Evolutionary conservation across 164 flowering plant genomes (phyloP), one percentile per base, ranked within the genome.

Genomic region (Nymphaea colorata): DNA sequence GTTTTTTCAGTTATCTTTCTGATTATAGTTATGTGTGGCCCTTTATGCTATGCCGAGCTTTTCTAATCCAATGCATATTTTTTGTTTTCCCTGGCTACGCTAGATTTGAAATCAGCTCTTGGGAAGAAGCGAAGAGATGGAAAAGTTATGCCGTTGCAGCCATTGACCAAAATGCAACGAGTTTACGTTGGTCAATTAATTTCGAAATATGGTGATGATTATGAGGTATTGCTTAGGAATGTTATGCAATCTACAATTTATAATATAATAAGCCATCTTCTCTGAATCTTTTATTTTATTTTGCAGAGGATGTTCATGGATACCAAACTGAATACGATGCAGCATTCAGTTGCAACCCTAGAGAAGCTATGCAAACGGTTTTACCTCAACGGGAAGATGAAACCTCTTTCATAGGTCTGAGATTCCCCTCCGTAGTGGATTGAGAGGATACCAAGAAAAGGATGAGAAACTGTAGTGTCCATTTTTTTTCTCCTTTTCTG

Each of bases 61-160:
- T 25, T 25, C 36, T 25, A 25, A 25, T 25, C 36, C 36, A 25
- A 25, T 1, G 36, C 36, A 25, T 25, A 25, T 25, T 25, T 25
- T 25, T 25, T 25, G 36, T 25, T 25, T 25, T 25, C 1, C 36
- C 36, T 25, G 36, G 36, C 36, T 25, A 25, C 36, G 36, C 36
- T 25, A 91, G 98, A 94, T 80, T 75, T 94, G 72, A 94, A 88
- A 76, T 65, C 86, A 5, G 96, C 85, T 6, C 85, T 94, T 18
- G 95, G 98, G 61, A 94, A 94, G 85, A 84, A 82, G 72, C 81
- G 97, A 62, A 87, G 77, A 70, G 97, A 94, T 80, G 97, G 97
- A 17, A 84, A 84, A 74, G 71, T 63, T 59, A 81, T 87, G 8
- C 83, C 82, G 47, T 68, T 73, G 72, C 87, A 91, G 74, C 97